phyloP scores from a whole-genome alignment of 768 basidiomycete genomes.

The Chalciporus pseudorubinellus region DNA sequence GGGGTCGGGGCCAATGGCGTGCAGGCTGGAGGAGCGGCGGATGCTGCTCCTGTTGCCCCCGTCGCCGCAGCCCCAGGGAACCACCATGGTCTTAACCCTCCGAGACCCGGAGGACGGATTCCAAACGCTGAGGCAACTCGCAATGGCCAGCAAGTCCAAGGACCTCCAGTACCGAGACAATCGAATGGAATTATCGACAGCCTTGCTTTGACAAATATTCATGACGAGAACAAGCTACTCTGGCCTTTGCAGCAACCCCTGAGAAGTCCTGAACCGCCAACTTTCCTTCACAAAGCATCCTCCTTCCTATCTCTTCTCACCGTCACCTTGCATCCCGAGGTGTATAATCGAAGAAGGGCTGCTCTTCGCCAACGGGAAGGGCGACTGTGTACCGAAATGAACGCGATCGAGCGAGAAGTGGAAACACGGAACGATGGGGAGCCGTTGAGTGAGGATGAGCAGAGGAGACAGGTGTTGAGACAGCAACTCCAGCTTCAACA shows the following conservation, averaged over 20 bases:
- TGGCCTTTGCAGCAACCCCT: slow-evolving; percentile 34
- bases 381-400: slow-evolving; percentile 63
- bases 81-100: slow-evolving; percentile 14
- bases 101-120: slow-evolving; percentile 12
- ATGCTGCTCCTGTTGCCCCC: slow-evolving; percentile 25
- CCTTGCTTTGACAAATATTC: slow-evolving; percentile 57
- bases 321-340: slow-evolving; percentile 66
- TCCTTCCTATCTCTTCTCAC: slow-evolving; percentile 58
- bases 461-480: slow-evolving; percentile 28
- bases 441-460: slow-evolving; percentile 33
- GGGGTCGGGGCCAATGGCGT: slow-evolving; percentile 22
- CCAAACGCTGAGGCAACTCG: slow-evolving; percentile 16
- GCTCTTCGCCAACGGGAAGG: slow-evolving; percentile 64
- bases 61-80: slow-evolving; percentile 17
- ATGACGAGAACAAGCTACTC: slow-evolving; percentile 49
- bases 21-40: slow-evolving; percentile 15
- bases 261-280: slow-evolving; percentile 39
- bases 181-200: slow-evolving; percentile 43
- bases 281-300: slow-evolving; percentile 45
- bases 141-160: slow-evolving; percentile 21
- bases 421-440: slow-evolving; percentile 31
- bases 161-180: slow-evolving; percentile 30
- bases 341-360: slow-evolving; percentile 66
- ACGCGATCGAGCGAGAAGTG: slow-evolving; percentile 30
- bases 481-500: slow-evolving; percentile 49